Conservation (phyloP, 495 filamentous ascomycete species). For the Penicillium maclennaniae region DNA sequence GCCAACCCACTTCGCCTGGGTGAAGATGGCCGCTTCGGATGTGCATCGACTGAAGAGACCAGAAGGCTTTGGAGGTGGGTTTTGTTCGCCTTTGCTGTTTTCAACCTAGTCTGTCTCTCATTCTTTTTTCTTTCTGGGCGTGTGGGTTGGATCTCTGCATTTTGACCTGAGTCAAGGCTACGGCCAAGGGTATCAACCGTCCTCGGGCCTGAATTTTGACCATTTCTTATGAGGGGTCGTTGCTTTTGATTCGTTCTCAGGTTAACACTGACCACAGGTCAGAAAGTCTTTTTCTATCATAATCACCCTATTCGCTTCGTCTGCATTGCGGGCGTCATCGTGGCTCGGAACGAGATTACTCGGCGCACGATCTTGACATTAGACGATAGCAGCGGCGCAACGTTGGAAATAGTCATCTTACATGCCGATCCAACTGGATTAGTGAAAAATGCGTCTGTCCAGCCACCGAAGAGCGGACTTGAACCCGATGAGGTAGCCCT, state of each 20-base stretch:
- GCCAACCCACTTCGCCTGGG: slow-evolving; percentile 80
- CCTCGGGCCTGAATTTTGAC: background rate
- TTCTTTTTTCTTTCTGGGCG: background rate
- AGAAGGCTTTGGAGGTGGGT: slow-evolving; percentile 63
- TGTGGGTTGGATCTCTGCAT: background rate
- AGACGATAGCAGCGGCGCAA: slow-evolving; percentile 82
- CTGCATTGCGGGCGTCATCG: slow-evolving; percentile 68
- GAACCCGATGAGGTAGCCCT: background rate
- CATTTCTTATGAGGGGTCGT: background rate
- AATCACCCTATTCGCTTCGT: slow-evolving; percentile 93
- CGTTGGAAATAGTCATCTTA: slow-evolving; percentile 56
- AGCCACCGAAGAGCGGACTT: background rate
- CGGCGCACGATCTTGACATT: slow-evolving; percentile 62
- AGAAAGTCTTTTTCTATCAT: slow-evolving; percentile 69
- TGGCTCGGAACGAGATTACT: slow-evolving; percentile 65
- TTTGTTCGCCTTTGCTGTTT: slow-evolving; percentile 5
- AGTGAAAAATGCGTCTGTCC: slow-evolving; percentile 6
- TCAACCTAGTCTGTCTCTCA: background rate
- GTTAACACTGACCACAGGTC: slow-evolving; percentile 41
- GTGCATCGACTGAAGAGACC: slow-evolving; percentile 56
- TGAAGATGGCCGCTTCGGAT: slow-evolving; percentile 68
- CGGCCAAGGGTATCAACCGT: background rate
- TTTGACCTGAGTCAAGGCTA: background rate
- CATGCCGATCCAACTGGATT: slow-evolving; percentile 12
- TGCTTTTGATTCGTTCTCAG: background rate